A percentile compares a stretch with the other conserved stretches of the same genome.
These are phyloP conservation scores for Saturnispora quitensis DNA, from an alignment of 805 yeast genomes.

Conservation along the genomic window DNA sequence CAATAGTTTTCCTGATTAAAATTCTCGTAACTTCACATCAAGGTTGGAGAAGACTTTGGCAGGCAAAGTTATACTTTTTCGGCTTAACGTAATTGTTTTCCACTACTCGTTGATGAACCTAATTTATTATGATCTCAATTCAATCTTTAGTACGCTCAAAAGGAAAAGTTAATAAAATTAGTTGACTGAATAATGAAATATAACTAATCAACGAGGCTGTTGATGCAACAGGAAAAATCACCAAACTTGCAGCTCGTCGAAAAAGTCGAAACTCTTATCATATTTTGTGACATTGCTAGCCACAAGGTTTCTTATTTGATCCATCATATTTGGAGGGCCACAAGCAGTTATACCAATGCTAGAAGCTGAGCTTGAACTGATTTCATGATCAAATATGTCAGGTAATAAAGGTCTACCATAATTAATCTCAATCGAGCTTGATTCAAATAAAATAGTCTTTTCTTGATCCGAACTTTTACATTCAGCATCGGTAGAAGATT, in stretches of 20 bases:
- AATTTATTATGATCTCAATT: too few species aligned
- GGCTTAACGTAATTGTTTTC: too few species aligned
- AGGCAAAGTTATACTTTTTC: too few species aligned
- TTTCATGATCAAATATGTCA: conserved; percentile 26
- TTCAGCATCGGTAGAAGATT: background rate
- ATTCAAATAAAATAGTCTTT: conserved; percentile 8
- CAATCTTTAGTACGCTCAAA: too few species aligned
- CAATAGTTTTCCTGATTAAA: too few species aligned
- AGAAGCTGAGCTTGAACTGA: conserved; percentile 27
- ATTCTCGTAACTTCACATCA: too few species aligned
- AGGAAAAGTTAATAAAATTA: too few species aligned
- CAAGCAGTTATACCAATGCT: conserved; percentile 35
- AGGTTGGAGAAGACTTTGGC: too few species aligned
- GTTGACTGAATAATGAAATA: too few species aligned
- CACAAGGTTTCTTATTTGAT: conserved; percentile 41
- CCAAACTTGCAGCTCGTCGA: conserved; percentile 71
- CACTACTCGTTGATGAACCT: too few species aligned
- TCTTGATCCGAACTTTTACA: background rate
- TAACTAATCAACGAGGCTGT: too few species aligned
- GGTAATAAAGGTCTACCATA: conserved; percentile 32
- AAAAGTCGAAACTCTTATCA: conserved; percentile 52
- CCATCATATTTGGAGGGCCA: conserved; percentile 41
- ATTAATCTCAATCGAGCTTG: background rate
- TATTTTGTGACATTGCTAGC: conserved; percentile 32
- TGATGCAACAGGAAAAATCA: conserved; percentile 14